phyloP scores from a whole-genome alignment of 1,284 basidiomycete genomes.

The Mycena sp. region DNA sequence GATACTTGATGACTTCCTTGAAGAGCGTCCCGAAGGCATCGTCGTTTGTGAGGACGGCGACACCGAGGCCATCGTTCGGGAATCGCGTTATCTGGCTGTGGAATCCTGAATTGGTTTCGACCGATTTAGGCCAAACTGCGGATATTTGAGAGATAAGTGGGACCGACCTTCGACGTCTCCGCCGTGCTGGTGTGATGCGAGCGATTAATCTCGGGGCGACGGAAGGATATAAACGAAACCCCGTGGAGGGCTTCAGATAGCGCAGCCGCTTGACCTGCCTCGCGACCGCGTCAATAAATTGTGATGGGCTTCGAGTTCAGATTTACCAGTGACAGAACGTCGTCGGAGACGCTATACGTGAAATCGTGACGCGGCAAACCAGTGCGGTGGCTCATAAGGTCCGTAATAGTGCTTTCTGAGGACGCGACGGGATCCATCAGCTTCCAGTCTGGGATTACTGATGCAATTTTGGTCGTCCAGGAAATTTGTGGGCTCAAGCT shows the following conservation, averaged over 20 bases:
- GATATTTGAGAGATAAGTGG: background rate
- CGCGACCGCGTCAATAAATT: background rate
- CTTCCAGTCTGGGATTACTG: slow-evolving; percentile 32
- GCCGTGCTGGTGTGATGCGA: background rate
- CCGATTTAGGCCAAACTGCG: too few species aligned
- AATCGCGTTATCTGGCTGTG: too few species aligned
- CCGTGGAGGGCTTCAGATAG: too few species aligned
- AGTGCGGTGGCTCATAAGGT: slow-evolving; percentile 37
- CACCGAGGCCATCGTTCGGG: too few species aligned
- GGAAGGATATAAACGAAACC: too few species aligned
- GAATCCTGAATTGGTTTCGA: too few species aligned
- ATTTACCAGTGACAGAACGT: too few species aligned
- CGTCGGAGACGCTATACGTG: slow-evolving; percentile 13
- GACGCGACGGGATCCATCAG: slow-evolving; percentile 33
- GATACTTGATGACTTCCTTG: slow-evolving; percentile 33
- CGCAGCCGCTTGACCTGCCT: background rate
- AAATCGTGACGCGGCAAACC: slow-evolving; percentile 33
- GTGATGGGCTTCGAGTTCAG: too few species aligned
- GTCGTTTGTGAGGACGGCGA: too few species aligned
- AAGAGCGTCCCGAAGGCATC: too few species aligned
- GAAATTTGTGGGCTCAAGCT: slow-evolving; percentile 28
- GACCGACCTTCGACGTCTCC: slow-evolving; percentile 4
- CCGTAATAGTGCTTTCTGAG: slow-evolving; percentile 30
- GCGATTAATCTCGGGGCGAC: too few species aligned
- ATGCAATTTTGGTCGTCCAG: slow-evolving; percentile 32